These are phyloP conservation scores for Pavlovales sp. DNA, from an alignment of 208 protist species.

Conservation along the genomic window DNA sequence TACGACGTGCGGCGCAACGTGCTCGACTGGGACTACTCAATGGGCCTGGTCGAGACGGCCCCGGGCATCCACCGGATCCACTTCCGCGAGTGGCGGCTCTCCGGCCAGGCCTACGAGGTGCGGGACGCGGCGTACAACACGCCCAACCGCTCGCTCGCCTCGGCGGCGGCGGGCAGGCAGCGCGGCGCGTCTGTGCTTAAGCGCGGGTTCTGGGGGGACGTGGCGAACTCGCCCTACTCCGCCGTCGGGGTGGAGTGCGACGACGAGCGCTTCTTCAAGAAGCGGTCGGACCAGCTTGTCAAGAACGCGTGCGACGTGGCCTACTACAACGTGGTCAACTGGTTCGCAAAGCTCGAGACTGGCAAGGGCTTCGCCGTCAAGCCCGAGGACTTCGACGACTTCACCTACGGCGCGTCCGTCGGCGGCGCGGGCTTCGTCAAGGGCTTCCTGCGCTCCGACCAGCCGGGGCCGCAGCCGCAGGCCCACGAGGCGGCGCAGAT, in stretches of 20 bases:
- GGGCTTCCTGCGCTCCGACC: not conserved
- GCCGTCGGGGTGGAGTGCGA: slow-evolving; percentile 18
- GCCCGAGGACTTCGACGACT: slow-evolving; percentile 20
- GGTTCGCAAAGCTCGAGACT: slow-evolving; percentile 11
- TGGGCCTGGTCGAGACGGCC: slow-evolving; percentile 1
- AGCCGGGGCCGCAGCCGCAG: not conserved
- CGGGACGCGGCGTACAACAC: slow-evolving; percentile 1
- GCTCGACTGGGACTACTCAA: slow-evolving; percentile 37
- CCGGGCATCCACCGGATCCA: slow-evolving; percentile 18
- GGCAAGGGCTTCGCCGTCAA: not conserved
- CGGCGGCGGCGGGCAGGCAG: not conserved
- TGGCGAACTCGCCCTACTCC: slow-evolving; percentile 19
- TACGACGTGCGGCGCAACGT: slow-evolving; percentile 8
- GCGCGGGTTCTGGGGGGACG: slow-evolving; percentile 35
- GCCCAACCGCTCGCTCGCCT: slow-evolving; percentile 27
- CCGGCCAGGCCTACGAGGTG: slow-evolving; percentile 13
- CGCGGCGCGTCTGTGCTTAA: not conserved
- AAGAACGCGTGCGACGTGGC: slow-evolving; percentile 25
- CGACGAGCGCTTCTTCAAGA: not conserved
- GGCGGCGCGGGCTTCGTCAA: not conserved
- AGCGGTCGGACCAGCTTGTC: not conserved
- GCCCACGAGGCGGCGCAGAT: not conserved
- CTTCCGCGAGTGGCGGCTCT: slow-evolving; percentile 35
- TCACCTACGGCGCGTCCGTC: slow-evolving; percentile 22
- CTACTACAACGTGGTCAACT: slow-evolving; percentile 21